Evolutionary conservation across 345 rosid genomes (phyloP).

Genomic region (Passiflora organensis): DNA sequence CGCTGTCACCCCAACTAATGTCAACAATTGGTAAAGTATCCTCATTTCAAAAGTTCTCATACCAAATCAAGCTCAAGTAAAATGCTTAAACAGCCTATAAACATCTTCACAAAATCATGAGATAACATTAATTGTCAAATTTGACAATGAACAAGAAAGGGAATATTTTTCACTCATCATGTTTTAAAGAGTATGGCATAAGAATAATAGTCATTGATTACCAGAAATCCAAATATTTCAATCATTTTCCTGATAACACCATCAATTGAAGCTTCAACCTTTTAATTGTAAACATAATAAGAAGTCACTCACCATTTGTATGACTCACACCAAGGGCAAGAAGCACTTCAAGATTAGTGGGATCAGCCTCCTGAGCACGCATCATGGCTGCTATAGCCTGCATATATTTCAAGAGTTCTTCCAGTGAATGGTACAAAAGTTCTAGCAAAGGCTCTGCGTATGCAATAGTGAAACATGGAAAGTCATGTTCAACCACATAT

Average conservation of each 20-base stretch:
- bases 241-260: not conserved
- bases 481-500: too few species aligned
- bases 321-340: constrained; percentile 99
- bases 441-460: too few species aligned
- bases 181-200: not conserved
- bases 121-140: not conserved
- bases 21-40: not conserved
- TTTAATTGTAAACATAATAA: not conserved
- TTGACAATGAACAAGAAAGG: not conserved
- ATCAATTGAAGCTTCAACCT: not conserved
- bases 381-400: constrained; percentile 99
- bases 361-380: constrained; percentile 97
- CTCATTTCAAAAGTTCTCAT: constrained; percentile 1
- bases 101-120: not conserved
- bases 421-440: too few species aligned
- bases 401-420: constrained; percentile 13
- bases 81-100: not conserved
- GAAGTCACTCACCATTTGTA: constrained; percentile 76
- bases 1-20: not conserved
- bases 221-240: too few species aligned
- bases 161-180: too few species aligned
- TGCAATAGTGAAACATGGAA: too few species aligned
- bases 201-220: not conserved
- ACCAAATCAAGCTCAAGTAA: not conserved
- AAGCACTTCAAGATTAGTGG: constrained; percentile 93